Evolutionary conservation across 148 eudicot genomes (phyloP).

Genomic region (Rhododendron ovatum): DNA sequence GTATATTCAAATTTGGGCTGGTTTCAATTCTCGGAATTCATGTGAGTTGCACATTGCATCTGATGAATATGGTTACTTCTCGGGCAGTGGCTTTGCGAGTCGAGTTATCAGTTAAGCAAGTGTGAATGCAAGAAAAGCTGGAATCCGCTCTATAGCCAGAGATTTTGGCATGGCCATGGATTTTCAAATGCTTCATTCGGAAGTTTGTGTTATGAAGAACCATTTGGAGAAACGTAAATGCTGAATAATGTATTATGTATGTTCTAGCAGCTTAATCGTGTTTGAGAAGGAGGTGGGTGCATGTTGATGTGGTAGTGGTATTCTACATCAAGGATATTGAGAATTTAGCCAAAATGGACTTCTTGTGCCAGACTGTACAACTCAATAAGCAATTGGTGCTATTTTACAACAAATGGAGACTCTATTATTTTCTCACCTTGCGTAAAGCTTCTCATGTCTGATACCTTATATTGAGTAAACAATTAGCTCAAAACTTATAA

Average conservation of each 20-base stretch:
- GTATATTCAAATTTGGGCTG: background rate
- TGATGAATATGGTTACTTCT: background rate
- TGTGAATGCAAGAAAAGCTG: background rate
- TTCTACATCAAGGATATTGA: background rate
- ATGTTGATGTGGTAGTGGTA: background rate
- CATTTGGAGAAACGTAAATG: background rate
- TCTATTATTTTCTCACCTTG: background rate
- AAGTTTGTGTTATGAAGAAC: background rate
- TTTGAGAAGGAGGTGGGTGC: background rate
- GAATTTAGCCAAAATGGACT: background rate
- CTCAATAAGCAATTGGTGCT: background rate
- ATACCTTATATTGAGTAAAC: background rate
- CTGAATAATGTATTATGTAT: background rate
- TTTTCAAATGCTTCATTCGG: background rate
- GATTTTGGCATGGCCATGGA: conserved; percentile 9
- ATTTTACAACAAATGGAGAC: background rate
- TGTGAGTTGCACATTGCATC: background rate
- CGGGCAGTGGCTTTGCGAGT: background rate
- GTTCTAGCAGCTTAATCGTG: background rate
- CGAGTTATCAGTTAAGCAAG: background rate
- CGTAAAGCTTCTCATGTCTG: background rate
- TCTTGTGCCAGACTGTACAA: background rate
- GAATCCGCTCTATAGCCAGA: conserved; percentile 17
- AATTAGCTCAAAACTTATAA: background rate
- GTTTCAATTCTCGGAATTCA: background rate